Evolutionary conservation across 352 stramenopile species (phyloP).

Genomic region (Pythium aquatile): DNA sequence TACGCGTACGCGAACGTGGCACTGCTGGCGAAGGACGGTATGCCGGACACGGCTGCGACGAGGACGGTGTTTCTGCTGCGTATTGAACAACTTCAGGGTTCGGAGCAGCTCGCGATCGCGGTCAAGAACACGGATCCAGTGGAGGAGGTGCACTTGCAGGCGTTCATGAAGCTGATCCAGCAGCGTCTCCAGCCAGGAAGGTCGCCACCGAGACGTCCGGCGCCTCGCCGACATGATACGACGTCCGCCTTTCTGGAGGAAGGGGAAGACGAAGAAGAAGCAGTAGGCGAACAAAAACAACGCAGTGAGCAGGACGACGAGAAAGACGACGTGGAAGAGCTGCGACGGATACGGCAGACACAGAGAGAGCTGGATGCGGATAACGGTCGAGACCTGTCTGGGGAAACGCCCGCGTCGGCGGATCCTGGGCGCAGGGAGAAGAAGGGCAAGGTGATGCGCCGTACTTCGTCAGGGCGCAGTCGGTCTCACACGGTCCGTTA

Average conservation of each 20-base stretch:
- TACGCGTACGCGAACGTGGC: conserved; percentile 53
- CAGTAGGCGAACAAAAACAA: neutral
- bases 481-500: conserved; percentile 72
- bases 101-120: conserved; percentile 60
- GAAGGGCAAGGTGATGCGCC: neutral
- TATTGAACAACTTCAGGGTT: conserved; percentile 67
- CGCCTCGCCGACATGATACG: conserved; percentile 36
- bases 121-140: conserved; percentile 74
- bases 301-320: neutral
- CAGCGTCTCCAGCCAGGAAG: conserved; percentile 58
- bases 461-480: neutral
- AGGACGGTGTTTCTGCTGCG: conserved; percentile 56
- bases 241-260: conserved; percentile 57
- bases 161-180: conserved; percentile 56
- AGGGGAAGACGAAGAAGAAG: conserved; percentile 21
- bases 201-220: conserved; percentile 41
- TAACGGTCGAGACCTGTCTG: neutral
- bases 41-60: conserved; percentile 9
- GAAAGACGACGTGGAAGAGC: conserved; percentile 12
- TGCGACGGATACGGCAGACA: conserved; percentile 8
- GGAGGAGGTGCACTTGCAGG: conserved; percentile 40
- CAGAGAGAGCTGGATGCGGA: conserved; percentile 7
- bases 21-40: neutral
- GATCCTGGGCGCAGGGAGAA: neutral
- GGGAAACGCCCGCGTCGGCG: no score